Evolutionary conservation across 306 rosid genomes (phyloP).

Genomic region (Sphenostylis stenocarpa): DNA sequence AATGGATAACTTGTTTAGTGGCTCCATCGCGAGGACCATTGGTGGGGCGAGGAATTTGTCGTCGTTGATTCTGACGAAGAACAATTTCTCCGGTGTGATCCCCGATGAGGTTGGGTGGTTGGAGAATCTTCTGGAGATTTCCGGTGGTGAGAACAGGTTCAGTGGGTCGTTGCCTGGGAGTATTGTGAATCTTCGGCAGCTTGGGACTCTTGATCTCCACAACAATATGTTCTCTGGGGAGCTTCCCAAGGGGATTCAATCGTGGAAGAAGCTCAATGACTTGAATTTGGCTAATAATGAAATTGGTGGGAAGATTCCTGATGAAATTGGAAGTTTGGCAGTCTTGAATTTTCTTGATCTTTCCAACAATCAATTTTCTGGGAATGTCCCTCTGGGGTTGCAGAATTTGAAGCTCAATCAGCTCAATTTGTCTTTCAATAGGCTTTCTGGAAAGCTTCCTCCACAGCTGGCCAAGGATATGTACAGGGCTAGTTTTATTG

Average conservation of each 20-base stretch:
- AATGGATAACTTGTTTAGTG: slow-evolving; percentile 54
- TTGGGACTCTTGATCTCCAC: slow-evolving; percentile 73
- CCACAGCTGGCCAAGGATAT: slow-evolving; percentile 59
- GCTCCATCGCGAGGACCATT: slow-evolving; percentile 59
- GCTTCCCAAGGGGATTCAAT: slow-evolving; percentile 50
- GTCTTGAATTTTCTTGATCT: slow-evolving; percentile 85
- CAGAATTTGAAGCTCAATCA: slow-evolving; percentile 77
- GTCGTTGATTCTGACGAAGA: slow-evolving; percentile 51
- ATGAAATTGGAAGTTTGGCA: slow-evolving; percentile 55
- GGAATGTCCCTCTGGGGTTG: slow-evolving; percentile 61
- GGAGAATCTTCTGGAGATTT: slow-evolving; percentile 59
- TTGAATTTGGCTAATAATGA: slow-evolving; percentile 68
- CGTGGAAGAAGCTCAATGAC: slow-evolving; percentile 69
- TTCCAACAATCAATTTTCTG: slow-evolving; percentile 63
- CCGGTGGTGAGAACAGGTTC: slow-evolving; percentile 52
- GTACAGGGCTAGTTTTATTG: slow-evolving; percentile 73
- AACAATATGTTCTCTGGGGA: slow-evolving; percentile 64
- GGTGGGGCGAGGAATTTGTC: slow-evolving; percentile 65
- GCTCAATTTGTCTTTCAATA: slow-evolving; percentile 73
- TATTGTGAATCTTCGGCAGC: slow-evolving; percentile 58
- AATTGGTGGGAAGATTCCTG: slow-evolving; percentile 70
- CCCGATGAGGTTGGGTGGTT: slow-evolving; percentile 77
- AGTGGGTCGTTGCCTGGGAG: slow-evolving; percentile 59
- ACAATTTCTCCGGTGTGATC: slow-evolving; percentile 64
- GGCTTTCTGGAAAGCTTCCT: slow-evolving; percentile 71